These are phyloP conservation scores for Starmera amethionina DNA, from an alignment of 805 yeast species.

Conservation along the genomic window DNA sequence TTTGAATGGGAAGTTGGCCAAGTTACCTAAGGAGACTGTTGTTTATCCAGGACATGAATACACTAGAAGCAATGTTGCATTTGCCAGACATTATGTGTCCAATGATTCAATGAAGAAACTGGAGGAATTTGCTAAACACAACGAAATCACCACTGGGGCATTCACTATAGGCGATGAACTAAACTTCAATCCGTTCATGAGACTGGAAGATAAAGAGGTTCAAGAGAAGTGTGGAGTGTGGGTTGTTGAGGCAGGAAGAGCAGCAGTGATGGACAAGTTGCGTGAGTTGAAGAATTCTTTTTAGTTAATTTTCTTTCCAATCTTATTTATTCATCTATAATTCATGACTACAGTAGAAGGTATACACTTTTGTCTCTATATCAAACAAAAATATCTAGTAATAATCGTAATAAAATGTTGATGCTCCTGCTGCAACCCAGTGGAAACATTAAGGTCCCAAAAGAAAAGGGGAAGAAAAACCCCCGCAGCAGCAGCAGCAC, in stretches of 20 bases:
- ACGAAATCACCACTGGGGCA: slow-evolving; percentile 76
- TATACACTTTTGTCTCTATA: not conserved
- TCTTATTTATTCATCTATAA: slow-evolving; percentile 1
- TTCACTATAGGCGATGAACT: slow-evolving; percentile 83
- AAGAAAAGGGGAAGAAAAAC: no score
- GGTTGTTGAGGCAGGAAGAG: slow-evolving; percentile 21
- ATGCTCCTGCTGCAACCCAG: slow-evolving; percentile 1
- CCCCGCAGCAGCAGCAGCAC: not conserved
- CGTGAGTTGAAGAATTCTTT: slow-evolving; percentile 65
- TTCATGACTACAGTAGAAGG: not conserved
- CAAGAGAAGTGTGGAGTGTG: slow-evolving; percentile 42
- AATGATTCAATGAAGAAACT: slow-evolving; percentile 41
- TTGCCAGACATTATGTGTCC: slow-evolving; percentile 49
- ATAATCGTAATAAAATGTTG: no score
- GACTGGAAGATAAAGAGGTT: slow-evolving; percentile 55
- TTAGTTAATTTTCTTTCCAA: not conserved
- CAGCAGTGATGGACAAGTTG: slow-evolving; percentile 59
- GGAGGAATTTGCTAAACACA: slow-evolving; percentile 35
- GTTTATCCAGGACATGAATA: slow-evolving; percentile 97
- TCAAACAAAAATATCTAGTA: no score
- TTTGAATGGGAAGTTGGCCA: slow-evolving; percentile 46
- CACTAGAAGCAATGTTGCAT: slow-evolving; percentile 71
- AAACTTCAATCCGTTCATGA: slow-evolving; percentile 83
- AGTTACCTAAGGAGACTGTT: slow-evolving; percentile 56
- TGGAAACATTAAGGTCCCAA: not conserved